Base-by-base conservation (phyloP, 768 basidiomycete genomes). In the Russula abietina region DNA sequence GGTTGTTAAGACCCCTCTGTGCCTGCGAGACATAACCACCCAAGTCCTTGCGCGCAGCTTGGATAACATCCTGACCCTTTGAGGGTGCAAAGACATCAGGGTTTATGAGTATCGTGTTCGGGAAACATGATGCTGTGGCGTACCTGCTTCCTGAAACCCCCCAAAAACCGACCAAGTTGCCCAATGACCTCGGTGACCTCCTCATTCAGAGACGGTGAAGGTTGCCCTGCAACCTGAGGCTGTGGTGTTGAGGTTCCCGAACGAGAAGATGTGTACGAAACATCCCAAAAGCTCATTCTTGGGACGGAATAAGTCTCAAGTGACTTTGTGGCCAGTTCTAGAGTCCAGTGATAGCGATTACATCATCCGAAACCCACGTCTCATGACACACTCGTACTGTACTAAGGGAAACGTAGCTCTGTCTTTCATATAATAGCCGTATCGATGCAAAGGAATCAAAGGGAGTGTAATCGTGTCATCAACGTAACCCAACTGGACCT, bases 161-260 rank as follows among this genome's bases (percentile, higher is more conserved):
- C 92, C 94, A 94, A 97, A 71, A 93, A 87, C 56, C 87, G 80
- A 32, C 87, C 85, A 14, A 96, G 77, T 69, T 91, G 88, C n/a
- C 90, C 90, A 46, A 95, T 84, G 26, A 93, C 93, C 69, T 96
- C 88, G 2, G 81, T 81, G 16, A 97, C 91, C 73, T 97, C 93
- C 70, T 95, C 88, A 70, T 95, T 87, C 49, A 97, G 75, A 60
- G 79, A 83, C 46, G 72, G 79, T 60, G 83, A 82, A 33, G 83
- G 76, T 38, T 77, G 73, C 41, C 72, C 75, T 24, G 64, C 70
- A n/a, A 78, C 24, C 30, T 62, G 60, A 30, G 52, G 54, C 4
- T 61, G 67, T 38, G 67, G 65, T 11, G 67, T 65, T 46, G 60
- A 39, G 19, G 64, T 50, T 14, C 65, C 67, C 16, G 43, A 26